A percentile compares a stretch with the other conserved stretches of the same genome.
phyloP scores from a whole-genome alignment of 371 early-diverging fungal species.

The Entomophthora muscae region DNA sequence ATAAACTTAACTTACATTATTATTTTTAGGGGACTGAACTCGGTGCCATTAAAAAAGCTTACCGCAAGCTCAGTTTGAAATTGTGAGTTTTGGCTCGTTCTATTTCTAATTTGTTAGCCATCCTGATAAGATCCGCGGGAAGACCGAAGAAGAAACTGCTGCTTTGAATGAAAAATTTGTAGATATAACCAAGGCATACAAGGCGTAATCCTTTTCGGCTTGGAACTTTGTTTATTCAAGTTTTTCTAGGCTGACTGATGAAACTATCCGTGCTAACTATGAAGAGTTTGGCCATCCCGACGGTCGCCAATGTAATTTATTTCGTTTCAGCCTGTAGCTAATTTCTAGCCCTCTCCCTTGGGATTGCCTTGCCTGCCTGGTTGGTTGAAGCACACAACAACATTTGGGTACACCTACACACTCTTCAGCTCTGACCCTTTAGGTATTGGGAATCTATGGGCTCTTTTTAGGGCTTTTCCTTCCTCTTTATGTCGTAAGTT shows the following conservation, averaged over 20 bases:
- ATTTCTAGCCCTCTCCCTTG: slow-evolving; percentile 48
- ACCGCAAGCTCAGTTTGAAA: slow-evolving; percentile 12
- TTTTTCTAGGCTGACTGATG: slow-evolving; percentile 62
- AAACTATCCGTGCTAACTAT: slow-evolving; percentile 71
- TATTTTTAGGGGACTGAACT: slow-evolving; percentile 7
- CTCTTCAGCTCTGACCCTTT: too few species aligned
- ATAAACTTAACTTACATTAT: too few species aligned
- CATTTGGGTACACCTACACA: slow-evolving; percentile 27
- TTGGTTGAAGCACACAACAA: slow-evolving; percentile 74
- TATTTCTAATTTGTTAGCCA: slow-evolving; percentile 47
- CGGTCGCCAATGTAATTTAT: slow-evolving; percentile 48
- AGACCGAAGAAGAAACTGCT: slow-evolving; percentile 36
- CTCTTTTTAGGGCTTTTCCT: slow-evolving; percentile 72
- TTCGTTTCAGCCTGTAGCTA: background rate
- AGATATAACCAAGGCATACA: slow-evolving; percentile 74
- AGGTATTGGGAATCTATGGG: slow-evolving; percentile 64
- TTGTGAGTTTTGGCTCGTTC: slow-evolving; percentile 8
- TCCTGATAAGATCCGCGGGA: slow-evolving; percentile 58
- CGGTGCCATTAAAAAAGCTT: slow-evolving; percentile 8
- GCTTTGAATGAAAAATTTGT: slow-evolving; percentile 32
- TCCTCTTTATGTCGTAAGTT: slow-evolving; percentile 59
- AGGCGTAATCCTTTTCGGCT: slow-evolving; percentile 32
- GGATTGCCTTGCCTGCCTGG: slow-evolving; percentile 84
- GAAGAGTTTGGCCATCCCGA: slow-evolving; percentile 94
- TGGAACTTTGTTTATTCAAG: background rate